phyloP scores from a whole-genome alignment of 2,329 filamentous ascomycete genomes.

The Aschersonia sp. region DNA sequence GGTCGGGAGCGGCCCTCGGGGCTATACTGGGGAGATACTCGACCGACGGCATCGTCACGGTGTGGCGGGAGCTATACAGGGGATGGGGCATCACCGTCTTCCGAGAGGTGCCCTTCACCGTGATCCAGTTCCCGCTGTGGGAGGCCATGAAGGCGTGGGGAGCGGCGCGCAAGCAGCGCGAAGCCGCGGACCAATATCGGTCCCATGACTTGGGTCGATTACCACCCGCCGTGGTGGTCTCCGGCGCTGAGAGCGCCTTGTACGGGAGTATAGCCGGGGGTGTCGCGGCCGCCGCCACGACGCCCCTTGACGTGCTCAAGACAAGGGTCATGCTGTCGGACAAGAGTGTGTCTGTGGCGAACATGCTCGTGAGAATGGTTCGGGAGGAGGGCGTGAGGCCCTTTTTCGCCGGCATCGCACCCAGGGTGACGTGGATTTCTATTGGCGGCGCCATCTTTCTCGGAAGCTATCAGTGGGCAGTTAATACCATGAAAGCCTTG shows the following conservation, averaged over 20 bases:
- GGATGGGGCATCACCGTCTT: slow-evolving; percentile 89
- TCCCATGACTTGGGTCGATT: too few relatives aligned
- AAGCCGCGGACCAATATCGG: too few relatives aligned
- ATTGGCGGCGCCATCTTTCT: slow-evolving; percentile 88
- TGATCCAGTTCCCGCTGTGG: slow-evolving; percentile 96
- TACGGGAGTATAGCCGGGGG: slow-evolving; percentile 77
- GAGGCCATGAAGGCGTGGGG: slow-evolving; percentile 71
- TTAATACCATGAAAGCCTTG: slow-evolving; percentile 46
- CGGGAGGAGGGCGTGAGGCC: slow-evolving; percentile 47
- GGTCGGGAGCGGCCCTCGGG: slow-evolving; percentile 49
- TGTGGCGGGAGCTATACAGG: slow-evolving; percentile 76
- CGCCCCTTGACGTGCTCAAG: slow-evolving; percentile 91
- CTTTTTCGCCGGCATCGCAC: slow-evolving; percentile 66
- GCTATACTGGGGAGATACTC: slow-evolving; percentile 47
- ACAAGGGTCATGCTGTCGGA: slow-evolving; percentile 86
- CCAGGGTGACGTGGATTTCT: slow-evolving; percentile 86
- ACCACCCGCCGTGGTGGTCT: slow-evolving; percentile 26
- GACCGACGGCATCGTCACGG: slow-evolving; percentile 32
- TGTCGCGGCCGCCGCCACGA: slow-evolving; percentile 76
- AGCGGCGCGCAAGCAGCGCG: slow-evolving; percentile 8
- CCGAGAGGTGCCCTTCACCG: slow-evolving; percentile 91
- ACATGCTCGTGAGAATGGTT: slow-evolving; percentile 50
- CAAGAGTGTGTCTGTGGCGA: slow-evolving; percentile 43
- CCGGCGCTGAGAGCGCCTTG: slow-evolving; percentile 64
- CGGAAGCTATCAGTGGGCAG: slow-evolving; percentile 81